A percentile compares a stretch with the other conserved stretches of the same genome.
These are phyloP conservation scores for Dentipellis fragilis DNA, from an alignment of 768 basidiomycete species.

Conservation along the genomic window DNA sequence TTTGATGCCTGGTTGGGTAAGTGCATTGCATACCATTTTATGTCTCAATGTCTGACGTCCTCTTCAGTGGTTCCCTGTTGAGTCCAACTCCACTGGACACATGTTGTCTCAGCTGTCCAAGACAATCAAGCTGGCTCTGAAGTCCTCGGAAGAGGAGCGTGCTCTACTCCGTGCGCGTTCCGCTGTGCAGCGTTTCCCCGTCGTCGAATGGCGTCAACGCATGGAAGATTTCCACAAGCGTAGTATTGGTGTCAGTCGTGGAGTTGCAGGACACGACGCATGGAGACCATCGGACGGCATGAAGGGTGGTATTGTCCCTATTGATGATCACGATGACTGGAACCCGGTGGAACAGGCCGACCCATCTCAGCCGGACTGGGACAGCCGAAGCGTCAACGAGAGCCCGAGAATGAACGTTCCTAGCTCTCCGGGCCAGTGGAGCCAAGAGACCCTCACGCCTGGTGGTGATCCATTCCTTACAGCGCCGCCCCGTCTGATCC, in stretches of 20 bases:
- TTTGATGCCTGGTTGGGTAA: slow-evolving; percentile 95
- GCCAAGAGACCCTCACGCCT: slow-evolving; percentile 45
- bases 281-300: slow-evolving; percentile 70
- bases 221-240: slow-evolving; percentile 92
- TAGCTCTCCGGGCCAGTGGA: slow-evolving; percentile 54
- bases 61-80: slow-evolving; percentile 89
- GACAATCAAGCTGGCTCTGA: slow-evolving; percentile 90
- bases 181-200: slow-evolving; percentile 93
- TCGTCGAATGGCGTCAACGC: slow-evolving; percentile 94
- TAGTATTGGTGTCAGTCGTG: slow-evolving; percentile 65
- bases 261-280: slow-evolving; percentile 57
- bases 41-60: not conserved
- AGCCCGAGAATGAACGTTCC: slow-evolving; percentile 29
- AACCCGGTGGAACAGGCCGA: slow-evolving; percentile 55
- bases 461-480: slow-evolving; percentile 31
- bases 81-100: slow-evolving; percentile 85
- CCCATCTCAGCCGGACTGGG: slow-evolving; percentile 73
- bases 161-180: slow-evolving; percentile 89
- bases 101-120: slow-evolving; percentile 92
- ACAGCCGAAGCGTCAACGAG: slow-evolving; percentile 45
- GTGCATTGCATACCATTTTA: slow-evolving; percentile 19
- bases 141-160: slow-evolving; percentile 83
- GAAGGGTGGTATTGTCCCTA: slow-evolving; percentile 30
- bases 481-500: slow-evolving; percentile 23
- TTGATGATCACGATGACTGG: slow-evolving; percentile 73